Conservation (phyloP, 441 rosid species). For the Erodium moschatum region DNA sequence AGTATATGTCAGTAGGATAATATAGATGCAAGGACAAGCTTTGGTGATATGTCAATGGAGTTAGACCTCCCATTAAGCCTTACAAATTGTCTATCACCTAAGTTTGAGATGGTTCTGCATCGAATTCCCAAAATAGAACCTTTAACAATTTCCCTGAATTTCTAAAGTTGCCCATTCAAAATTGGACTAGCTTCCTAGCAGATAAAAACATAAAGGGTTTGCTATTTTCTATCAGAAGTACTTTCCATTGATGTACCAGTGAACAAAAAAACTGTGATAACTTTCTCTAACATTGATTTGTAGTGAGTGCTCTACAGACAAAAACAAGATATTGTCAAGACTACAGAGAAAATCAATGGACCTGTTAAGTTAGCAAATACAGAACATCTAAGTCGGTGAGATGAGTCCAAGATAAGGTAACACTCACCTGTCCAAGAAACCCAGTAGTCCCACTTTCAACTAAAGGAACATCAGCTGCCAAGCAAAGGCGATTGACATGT, state of each 20-base stretch:
- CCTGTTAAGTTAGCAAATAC: background rate
- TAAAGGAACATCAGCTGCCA: slow-evolving; percentile 90
- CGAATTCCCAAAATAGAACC: background rate
- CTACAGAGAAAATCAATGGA: background rate
- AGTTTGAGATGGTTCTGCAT: background rate
- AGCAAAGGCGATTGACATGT: slow-evolving; percentile 92
- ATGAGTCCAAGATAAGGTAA: background rate
- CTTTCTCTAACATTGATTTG: too few species aligned
- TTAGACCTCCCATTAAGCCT: background rate
- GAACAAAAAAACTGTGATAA: too few species aligned
- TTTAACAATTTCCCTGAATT: background rate
- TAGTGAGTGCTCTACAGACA: too few species aligned
- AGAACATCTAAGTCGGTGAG: background rate
- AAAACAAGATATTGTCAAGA: background rate
- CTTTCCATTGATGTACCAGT: too few species aligned
- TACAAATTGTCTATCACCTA: background rate
- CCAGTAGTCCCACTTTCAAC: slow-evolving; percentile 99
- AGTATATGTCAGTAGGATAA: background rate
- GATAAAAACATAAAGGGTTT: too few species aligned
- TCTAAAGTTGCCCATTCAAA: background rate
- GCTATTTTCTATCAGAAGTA: too few species aligned
- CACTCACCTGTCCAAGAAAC: slow-evolving; percentile 85
- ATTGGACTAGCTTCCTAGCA: too few species aligned
- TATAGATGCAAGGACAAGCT: background rate
- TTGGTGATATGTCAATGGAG: background rate